These are phyloP conservation scores for Nephromyces sp. DNA, from an alignment of 169 alveolate genomes.

Conservation along the genomic window DNA sequence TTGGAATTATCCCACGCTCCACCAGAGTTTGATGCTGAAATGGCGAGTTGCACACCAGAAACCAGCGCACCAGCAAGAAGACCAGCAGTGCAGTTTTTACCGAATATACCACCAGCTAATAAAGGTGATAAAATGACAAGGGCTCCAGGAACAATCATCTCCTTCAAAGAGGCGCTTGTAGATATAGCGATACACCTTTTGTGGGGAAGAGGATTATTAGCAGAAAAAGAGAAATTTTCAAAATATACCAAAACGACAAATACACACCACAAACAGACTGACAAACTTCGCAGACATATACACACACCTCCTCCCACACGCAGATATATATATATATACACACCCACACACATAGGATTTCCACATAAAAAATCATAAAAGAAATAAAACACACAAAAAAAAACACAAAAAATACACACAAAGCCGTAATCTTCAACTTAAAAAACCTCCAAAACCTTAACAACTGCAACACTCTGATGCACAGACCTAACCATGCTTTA, in stretches of 20 bases:
- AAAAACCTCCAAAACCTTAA: no score
- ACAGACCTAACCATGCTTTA: no score
- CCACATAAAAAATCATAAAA: no score
- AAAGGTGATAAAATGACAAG: conserved; percentile 66
- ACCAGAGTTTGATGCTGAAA: conserved; percentile 71
- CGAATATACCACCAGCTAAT: conserved; percentile 59
- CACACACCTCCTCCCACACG: no score
- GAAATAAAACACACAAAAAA: no score
- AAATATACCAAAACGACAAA: not conserved
- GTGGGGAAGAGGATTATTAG: not conserved
- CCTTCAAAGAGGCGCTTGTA: conserved; percentile 66
- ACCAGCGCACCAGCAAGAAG: conserved; percentile 78
- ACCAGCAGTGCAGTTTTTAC: conserved; percentile 77
- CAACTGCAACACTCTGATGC: no score
- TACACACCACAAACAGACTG: no score
- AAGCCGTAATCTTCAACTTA: no score
- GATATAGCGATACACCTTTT: conserved; percentile 64
- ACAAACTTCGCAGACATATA: no score
- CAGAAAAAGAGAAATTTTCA: not conserved
- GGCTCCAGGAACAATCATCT: conserved; percentile 75
- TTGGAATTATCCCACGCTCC: conserved; percentile 86
- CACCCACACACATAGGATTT: no score
- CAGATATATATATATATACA: no score
- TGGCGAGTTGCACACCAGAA: conserved; percentile 74
- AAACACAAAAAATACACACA: no score